phyloP scores from a whole-genome alignment of 129 eudicot species.

The Tanacetum coccineum region DNA sequence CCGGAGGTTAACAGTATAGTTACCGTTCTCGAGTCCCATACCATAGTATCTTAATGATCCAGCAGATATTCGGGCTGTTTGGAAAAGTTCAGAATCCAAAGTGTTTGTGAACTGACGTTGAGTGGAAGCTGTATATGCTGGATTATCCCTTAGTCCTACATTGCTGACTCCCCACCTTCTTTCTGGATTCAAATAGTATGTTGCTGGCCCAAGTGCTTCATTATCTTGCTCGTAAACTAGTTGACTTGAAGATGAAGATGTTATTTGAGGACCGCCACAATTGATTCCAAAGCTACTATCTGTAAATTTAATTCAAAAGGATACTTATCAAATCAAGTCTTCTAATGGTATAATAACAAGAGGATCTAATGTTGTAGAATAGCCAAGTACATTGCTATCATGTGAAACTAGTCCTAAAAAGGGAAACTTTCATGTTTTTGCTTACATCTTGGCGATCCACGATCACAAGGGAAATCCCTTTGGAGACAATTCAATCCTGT shows the following conservation, averaged over 20 bases:
- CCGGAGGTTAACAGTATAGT: slow-evolving; percentile 59
- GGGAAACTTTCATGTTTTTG: neutral
- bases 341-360: too few relatives aligned
- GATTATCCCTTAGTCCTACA: slow-evolving; percentile 53
- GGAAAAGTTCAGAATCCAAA: slow-evolving; percentile 77
- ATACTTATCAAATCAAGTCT: neutral
- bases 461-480: slow-evolving; percentile 64
- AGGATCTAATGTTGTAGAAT: too few relatives aligned
- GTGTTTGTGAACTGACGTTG: slow-evolving; percentile 50
- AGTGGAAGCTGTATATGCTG: slow-evolving; percentile 25
- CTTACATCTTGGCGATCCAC: slow-evolving; percentile 64
- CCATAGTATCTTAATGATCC: slow-evolving; percentile 91
- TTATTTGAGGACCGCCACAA: slow-evolving; percentile 62
- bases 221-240: slow-evolving; percentile 46
- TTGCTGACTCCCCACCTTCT: slow-evolving; percentile 87
- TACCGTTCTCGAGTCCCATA: slow-evolving; percentile 75
- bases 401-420: too few relatives aligned
- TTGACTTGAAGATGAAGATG: slow-evolving; percentile 30
- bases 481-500: slow-evolving; percentile 67
- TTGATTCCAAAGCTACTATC: slow-evolving; percentile 72
- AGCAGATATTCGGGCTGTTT: slow-evolving; percentile 68
- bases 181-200: slow-evolving; percentile 39
- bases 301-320: slow-evolving; percentile 24
- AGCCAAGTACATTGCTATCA: too few relatives aligned
- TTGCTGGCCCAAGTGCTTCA: slow-evolving; percentile 56